Base-by-base conservation (phyloP, 768 basidiomycete genomes). In the Hygrophoropsis aurantiaca region DNA sequence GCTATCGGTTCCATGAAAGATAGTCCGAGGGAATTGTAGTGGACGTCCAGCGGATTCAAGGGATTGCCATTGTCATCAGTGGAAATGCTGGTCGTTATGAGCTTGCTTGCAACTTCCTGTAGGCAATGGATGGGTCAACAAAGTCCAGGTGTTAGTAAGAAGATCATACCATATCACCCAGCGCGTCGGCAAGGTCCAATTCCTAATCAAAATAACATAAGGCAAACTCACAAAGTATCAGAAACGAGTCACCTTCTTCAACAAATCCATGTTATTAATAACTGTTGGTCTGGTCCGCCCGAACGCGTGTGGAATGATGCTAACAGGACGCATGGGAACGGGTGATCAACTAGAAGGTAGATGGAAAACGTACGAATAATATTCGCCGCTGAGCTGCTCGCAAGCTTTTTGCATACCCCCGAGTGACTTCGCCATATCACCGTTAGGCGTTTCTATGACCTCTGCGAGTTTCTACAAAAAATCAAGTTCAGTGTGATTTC, bases 241-340 rank as follows among this genome's bases (percentile, higher is more conserved):
- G 4, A 21, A 15, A 24, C 15, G 19, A 11, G 44, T 13, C 46
- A 73, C 78, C 59, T 56, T 72, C 56, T 81, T 78, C 50, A 84
- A 59, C 10, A 61, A 39, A 0, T 19, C 50, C 39, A 64, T 44
- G 40, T 53, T 63, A 46, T 65, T 61, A 58, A 84, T 82, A 24
- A 73, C 59, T 7, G 53, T 63, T 2, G 80, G 81, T 37, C 75
- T 60, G 19, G 58, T 64, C 27, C 79, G 66, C 18, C 81, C 81
- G 51, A 82, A 83, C n/a, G 69, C 75, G 59, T 83, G 82, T 2
- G 82, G 82, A 40, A 84, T 82, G 47, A 82, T 74, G 0, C 81
- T 79, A 11, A 19, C 13, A 42, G 4, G 7, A 37, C 11, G 19
- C 19, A 27, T 25, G 16, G 20, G 20, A 40, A 36, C 11, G 26